Evolutionary conservation across 2,329 filamentous ascomycete species (phyloP).

Genomic region (Fusarium brevicatenulatum): DNA sequence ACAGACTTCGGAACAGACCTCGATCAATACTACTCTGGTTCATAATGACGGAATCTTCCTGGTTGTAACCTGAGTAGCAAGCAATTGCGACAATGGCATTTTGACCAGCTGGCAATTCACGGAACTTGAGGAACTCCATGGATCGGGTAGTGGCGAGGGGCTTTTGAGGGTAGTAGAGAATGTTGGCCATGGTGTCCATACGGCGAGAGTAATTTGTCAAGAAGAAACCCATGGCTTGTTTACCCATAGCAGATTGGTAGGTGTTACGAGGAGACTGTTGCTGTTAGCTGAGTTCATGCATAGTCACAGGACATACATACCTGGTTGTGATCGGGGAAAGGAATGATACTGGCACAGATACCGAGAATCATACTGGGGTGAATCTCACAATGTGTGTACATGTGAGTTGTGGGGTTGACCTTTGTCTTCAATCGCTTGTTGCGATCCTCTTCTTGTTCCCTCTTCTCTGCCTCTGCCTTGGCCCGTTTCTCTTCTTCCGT

Average conservation of each 20-base stretch:
- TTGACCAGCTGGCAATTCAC: constrained; percentile 94
- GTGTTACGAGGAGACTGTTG: constrained; percentile 93
- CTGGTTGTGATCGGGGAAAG: constrained; percentile 98
- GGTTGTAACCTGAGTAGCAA: constrained; percentile 98
- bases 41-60: constrained; percentile 99
- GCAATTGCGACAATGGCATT: constrained; percentile 98
- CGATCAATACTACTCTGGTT: constrained; percentile 99
- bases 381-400: constrained; percentile 98
- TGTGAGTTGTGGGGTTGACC: constrained; percentile 86
- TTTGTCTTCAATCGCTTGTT: constrained; percentile 90
- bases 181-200: constrained; percentile 99
- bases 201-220: constrained; percentile 95
- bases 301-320: constrained; percentile 53
- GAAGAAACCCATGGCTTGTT: constrained; percentile 99
- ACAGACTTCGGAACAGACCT: constrained; percentile 95
- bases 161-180: constrained; percentile 98
- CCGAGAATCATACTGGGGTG: constrained; percentile 99
- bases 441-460: constrained; percentile 65
- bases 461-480: constrained; percentile 56
- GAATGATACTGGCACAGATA: constrained; percentile 99
- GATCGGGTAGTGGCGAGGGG: constrained; percentile 94
- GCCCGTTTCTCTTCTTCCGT: constrained; percentile 20
- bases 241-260: constrained; percentile 99
- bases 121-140: constrained; percentile 99
- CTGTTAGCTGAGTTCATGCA: constrained; percentile 1